These are phyloP conservation scores for Gaillardinia entomophila DNA, from an alignment of 805 yeast species.

Conservation along the genomic window DNA sequence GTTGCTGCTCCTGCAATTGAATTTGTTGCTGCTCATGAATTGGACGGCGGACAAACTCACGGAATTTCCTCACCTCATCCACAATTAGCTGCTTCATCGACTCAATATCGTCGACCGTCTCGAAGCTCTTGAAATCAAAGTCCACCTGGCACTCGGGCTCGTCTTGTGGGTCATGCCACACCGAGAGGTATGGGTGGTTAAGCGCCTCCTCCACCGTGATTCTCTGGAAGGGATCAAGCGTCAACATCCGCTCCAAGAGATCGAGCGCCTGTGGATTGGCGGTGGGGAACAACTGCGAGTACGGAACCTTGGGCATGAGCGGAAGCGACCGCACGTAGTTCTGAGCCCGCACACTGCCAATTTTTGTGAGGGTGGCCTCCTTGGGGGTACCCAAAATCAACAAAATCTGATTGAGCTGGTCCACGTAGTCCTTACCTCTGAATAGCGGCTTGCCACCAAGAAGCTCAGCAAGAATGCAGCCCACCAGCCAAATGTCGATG, in stretches of 20 bases:
- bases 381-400: conserved; percentile 90
- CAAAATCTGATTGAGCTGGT: conserved; percentile 84
- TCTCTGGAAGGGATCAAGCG: conserved; percentile 81
- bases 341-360: conserved; percentile 84
- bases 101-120: conserved; percentile 73
- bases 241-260: conserved; percentile 61
- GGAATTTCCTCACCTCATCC: conserved; percentile 71
- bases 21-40: conserved; percentile 47
- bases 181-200: conserved; percentile 77
- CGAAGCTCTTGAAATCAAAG: conserved; percentile 80
- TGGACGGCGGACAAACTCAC: conserved; percentile 78
- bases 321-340: conserved; percentile 86
- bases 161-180: conserved; percentile 73
- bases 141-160: conserved; percentile 78
- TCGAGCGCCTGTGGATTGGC: conserved; percentile 89
- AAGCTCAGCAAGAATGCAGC: conserved; percentile 92
- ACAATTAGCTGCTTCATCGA: conserved; percentile 71
- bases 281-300: conserved; percentile 62
- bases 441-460: conserved; percentile 88
- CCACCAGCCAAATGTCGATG: conserved; percentile 96
- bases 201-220: conserved; percentile 86
- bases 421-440: conserved; percentile 94
- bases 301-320: conserved; percentile 74
- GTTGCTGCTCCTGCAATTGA: conserved; percentile 28
- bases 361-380: conserved; percentile 37